Evolutionary conservation across 139 green algal genomes (phyloP).

Genomic region (Chlorella ohadii): DNA sequence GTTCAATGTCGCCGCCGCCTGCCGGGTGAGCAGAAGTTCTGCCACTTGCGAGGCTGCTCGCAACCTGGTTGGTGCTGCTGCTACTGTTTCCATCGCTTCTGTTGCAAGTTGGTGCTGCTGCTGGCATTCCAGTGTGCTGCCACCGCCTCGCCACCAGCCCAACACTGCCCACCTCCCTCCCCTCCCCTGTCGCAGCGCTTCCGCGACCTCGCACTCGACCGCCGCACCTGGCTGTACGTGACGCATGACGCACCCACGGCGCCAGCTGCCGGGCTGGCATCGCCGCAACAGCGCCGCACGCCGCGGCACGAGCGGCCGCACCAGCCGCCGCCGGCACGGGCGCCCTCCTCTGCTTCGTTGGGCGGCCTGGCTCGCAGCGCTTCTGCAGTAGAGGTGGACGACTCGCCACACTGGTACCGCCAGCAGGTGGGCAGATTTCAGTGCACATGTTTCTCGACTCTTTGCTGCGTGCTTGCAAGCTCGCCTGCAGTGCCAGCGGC

Average conservation of each 20-base stretch:
- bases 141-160: no score
- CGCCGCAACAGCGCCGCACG: background rate
- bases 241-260: background rate
- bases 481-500: no score
- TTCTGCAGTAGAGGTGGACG: background rate
- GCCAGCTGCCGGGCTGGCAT: background rate
- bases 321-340: background rate
- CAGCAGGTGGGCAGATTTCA: no score
- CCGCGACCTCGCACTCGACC: constrained; percentile 27
- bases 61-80: no score
- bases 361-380: background rate
- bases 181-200: constrained; percentile 30
- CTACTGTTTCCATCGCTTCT: no score
- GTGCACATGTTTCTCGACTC: no score
- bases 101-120: no score
- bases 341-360: background rate
- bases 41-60: no score
- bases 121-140: no score
- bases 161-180: background rate
- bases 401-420: constrained; percentile 16
- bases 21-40: constrained; percentile 36
- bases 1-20: constrained; percentile 24
- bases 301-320: background rate
- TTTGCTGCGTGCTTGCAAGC: no score
- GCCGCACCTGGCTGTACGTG: constrained; percentile 33